These are phyloP conservation scores for Linnemannia hyalina DNA, from an alignment of 192 early-diverging fungal genomes.

Conservation along the genomic window DNA sequence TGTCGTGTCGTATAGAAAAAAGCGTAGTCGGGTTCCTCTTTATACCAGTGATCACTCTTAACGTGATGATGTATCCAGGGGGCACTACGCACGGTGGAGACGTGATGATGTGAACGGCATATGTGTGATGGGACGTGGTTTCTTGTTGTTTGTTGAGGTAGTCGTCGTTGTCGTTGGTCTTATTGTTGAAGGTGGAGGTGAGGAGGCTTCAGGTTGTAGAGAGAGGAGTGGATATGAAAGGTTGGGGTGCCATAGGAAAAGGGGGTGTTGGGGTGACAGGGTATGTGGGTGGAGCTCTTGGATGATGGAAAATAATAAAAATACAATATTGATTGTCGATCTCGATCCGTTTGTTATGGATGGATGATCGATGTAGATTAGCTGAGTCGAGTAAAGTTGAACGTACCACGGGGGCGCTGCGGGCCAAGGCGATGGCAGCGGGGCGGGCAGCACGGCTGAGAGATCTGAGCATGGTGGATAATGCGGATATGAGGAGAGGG, in stretches of 20 bases:
- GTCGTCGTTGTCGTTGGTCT: not conserved
- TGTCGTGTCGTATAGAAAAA: not conserved
- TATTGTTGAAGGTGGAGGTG: not conserved
- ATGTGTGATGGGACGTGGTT: not conserved
- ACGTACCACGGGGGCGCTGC: slow-evolving; percentile 63
- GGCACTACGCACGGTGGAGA: not conserved
- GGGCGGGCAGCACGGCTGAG: slow-evolving; percentile 64
- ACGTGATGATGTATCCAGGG: not conserved
- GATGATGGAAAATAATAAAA: not conserved
- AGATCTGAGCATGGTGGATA: slow-evolving; percentile 65
- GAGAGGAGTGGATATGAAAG: not conserved
- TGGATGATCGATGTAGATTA: not conserved
- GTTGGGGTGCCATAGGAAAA: not conserved
- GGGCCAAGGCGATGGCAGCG: slow-evolving; percentile 59
- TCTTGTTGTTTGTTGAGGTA: not conserved
- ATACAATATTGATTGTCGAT: not conserved
- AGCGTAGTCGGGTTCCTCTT: not conserved
- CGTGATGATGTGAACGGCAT: not conserved
- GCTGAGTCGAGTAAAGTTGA: slow-evolving; percentile 14
- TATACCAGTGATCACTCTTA: not conserved
- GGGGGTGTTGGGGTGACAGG: not conserved
- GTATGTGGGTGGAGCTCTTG: not conserved
- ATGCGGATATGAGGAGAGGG: slow-evolving; percentile 35
- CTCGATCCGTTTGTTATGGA: not conserved
- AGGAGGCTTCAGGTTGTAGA: not conserved